Percentiles rank a stretch among this genome's conserved stretches.
phyloP scores from a whole-genome alignment of 371 early-diverging fungal species.

The Mucor sp. region DNA sequence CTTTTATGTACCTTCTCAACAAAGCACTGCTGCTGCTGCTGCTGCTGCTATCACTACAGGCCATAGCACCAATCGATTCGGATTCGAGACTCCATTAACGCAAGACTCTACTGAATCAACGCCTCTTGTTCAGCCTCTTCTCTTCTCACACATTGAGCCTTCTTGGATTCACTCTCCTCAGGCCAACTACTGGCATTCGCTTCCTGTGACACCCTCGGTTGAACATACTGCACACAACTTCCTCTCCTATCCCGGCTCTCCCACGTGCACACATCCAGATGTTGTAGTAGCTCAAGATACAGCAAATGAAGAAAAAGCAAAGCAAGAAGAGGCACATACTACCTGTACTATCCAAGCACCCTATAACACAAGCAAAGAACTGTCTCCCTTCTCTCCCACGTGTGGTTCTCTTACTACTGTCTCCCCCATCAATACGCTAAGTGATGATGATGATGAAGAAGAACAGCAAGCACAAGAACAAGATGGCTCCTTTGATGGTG shows the following conservation, averaged over 20 bases:
- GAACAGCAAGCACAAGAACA: constrained; percentile 18
- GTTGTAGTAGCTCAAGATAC: background rate
- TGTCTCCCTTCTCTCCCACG: background rate
- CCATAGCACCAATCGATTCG: background rate
- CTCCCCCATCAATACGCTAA: background rate
- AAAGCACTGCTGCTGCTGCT: background rate
- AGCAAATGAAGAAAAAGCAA: too few species aligned
- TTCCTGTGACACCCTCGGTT: constrained; percentile 20
- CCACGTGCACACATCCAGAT: constrained; percentile 9
- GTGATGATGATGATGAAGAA: background rate
- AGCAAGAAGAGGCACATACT: background rate
- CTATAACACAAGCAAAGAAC: background rate
- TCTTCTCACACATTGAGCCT: constrained; percentile 16
- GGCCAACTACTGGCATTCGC: background rate
- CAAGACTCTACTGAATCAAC: background rate
- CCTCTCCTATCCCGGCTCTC: constrained; percentile 21
- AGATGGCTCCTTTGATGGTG: constrained; percentile 6
- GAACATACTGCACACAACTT: background rate
- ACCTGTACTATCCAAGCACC: background rate
- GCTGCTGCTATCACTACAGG: too few species aligned
- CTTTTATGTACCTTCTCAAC: background rate
- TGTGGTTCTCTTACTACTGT: background rate
- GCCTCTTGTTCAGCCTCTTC: background rate
- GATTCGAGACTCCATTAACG: background rate
- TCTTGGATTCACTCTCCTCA: background rate